Conservation (phyloP, 768 basidiomycete species). For the Kwoniella sp. region DNA sequence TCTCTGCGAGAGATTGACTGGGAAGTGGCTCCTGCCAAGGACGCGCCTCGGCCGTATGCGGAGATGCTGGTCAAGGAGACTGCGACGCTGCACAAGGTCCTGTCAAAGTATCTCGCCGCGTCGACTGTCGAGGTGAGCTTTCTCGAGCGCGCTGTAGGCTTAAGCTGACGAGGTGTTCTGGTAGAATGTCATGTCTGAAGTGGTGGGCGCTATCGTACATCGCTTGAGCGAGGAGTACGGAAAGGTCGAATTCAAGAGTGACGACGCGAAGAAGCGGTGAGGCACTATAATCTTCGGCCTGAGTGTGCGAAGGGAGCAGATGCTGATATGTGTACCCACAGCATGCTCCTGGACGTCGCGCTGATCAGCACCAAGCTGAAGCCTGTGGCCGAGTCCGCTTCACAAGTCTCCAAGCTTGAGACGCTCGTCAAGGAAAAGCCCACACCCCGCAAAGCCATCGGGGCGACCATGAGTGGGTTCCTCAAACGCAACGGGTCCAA, state of each 20-base stretch:
- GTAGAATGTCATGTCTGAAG: slow-evolving; percentile 90
- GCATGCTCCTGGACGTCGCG: slow-evolving; percentile 72
- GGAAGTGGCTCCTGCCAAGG: slow-evolving; percentile 53
- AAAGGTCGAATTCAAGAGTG: slow-evolving; percentile 72
- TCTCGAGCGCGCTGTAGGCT: not conserved
- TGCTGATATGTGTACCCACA: slow-evolving; percentile 47
- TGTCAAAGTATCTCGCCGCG: slow-evolving; percentile 78
- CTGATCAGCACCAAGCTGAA: slow-evolving; percentile 73
- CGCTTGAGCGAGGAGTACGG: slow-evolving; percentile 80
- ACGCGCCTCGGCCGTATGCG: slow-evolving; percentile 62
- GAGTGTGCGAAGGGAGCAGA: too few species aligned
- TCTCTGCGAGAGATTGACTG: slow-evolving; percentile 78
- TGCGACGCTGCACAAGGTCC: slow-evolving; percentile 88
- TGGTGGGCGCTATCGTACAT: slow-evolving; percentile 87
- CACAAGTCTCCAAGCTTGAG: slow-evolving; percentile 67
- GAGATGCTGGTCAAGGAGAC: slow-evolving; percentile 90
- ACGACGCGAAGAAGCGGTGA: slow-evolving; percentile 80
- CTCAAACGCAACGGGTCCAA: slow-evolving; percentile 22
- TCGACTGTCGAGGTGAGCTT: slow-evolving; percentile 73
- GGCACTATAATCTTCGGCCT: too few species aligned
- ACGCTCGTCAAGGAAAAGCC: slow-evolving; percentile 77
- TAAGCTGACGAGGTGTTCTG: not conserved
- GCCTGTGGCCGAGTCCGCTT: slow-evolving; percentile 65
- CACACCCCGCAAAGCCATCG: slow-evolving; percentile 50
- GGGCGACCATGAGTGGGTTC: slow-evolving; percentile 35